Base-by-base conservation (phyloP, 2,329 filamentous ascomycete genomes). In the Sporothrix protearum region DNA sequence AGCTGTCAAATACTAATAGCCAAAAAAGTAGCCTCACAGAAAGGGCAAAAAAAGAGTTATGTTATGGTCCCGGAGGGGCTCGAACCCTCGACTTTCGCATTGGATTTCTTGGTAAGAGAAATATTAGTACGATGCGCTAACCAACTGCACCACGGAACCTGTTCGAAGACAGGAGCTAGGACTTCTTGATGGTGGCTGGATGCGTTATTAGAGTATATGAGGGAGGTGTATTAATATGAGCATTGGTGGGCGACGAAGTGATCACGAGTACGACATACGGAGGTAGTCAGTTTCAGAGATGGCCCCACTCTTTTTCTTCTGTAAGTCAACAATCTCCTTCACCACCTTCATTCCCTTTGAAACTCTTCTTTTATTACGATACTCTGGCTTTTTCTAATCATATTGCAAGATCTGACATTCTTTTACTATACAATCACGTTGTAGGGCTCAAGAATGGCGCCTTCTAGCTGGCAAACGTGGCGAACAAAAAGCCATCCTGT, bases 41-140 rank as follows among this genome's bases (percentile, higher is more conserved):
- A 16, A 47, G 19, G n/a, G 10, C 4, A 14, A 69, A 70, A 49
- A 71, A 66, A 55, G 14, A 71, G 10, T 28, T 36, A 7, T 30
- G 45, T 47, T 42, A 68, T 74, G 73, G 72, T 75, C 73, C 72
- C 73, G 73, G 73, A 75, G 73, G 72, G 73, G 73, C 73, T 75
- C 73, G 73, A 75, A 75, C 73, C 72, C 73, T 74, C 73, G 73
- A 74, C 73, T 74, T 74, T 74, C 73, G 73, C 73, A 74, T 74
- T 53, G 39, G 63, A 47, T 70, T 71, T 72, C 71, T 59, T 49
- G 25, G 25, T 9, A 4, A 55, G 6, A 61, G 61, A 73, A 72
- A 68, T 74, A 74, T 74, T 74, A 74, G 73, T 74, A 74, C 73
- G 73, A 74, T 74, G 73, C 73, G 73, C 73, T 74, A 74, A 74